Conservation (phyloP, 495 filamentous ascomycete species). For the Terfezia claveryi region DNA sequence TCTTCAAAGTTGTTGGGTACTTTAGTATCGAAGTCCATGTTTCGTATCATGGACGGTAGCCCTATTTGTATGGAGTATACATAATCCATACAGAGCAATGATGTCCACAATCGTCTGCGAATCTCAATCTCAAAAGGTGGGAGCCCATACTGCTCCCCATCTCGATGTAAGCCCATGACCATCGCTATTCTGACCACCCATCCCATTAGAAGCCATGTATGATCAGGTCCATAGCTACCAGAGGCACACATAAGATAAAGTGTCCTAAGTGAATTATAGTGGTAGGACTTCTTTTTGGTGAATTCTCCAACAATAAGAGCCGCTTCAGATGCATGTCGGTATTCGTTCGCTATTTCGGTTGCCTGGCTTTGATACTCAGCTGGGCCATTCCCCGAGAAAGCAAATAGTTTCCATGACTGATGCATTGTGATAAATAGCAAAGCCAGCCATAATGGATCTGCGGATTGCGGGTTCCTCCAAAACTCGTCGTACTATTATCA, state of each 20-base stretch:
- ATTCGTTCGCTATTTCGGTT: slow-evolving; percentile 55
- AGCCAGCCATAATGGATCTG: slow-evolving; percentile 71
- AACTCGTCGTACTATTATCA: slow-evolving; percentile 57
- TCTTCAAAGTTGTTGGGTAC: slow-evolving; percentile 82
- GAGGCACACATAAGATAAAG: slow-evolving; percentile 62
- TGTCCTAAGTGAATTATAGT: slow-evolving; percentile 54
- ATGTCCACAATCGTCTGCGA: slow-evolving; percentile 69
- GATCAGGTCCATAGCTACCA: slow-evolving; percentile 65
- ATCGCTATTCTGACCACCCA: slow-evolving; percentile 71
- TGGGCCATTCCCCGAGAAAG: slow-evolving; percentile 75
- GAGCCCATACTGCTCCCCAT: slow-evolving; percentile 61
- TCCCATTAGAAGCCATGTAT: slow-evolving; percentile 60
- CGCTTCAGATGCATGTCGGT: slow-evolving; percentile 63
- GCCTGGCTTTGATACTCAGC: slow-evolving; percentile 52
- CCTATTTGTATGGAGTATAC: slow-evolving; percentile 82
- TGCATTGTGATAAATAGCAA: slow-evolving; percentile 74
- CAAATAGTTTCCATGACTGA: slow-evolving; percentile 76
- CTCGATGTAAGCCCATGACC: slow-evolving; percentile 89
- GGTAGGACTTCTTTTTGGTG: slow-evolving; percentile 51
- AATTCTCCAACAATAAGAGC: slow-evolving; percentile 75
- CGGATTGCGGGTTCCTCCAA: slow-evolving; percentile 65
- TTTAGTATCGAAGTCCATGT: slow-evolving; percentile 62
- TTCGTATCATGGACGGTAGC: slow-evolving; percentile 69
- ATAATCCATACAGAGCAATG: slow-evolving; percentile 60
- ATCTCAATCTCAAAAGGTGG: slow-evolving; percentile 80